phyloP scores from a whole-genome alignment of 2,329 filamentous ascomycete genomes.

The Cephalotrichum gorgonifer region DNA sequence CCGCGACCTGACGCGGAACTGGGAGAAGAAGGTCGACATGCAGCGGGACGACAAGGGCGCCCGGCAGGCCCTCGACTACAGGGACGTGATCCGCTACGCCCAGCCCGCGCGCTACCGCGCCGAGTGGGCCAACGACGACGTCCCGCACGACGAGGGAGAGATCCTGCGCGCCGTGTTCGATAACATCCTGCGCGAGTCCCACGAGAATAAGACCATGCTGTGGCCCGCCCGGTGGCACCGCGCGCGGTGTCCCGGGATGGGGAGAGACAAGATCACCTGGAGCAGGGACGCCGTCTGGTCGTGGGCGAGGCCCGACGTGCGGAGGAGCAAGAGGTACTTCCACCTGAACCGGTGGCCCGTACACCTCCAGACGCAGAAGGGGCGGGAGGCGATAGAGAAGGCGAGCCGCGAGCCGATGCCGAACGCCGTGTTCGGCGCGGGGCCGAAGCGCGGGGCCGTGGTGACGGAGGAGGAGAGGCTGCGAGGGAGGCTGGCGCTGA shows the following conservation, averaged over 20 bases:
- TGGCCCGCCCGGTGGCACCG: constrained; percentile 23
- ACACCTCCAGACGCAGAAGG: constrained; percentile 21
- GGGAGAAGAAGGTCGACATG: constrained; percentile 6
- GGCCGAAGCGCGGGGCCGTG: not conserved
- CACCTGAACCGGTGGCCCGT: constrained; percentile 37
- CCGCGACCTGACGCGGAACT: constrained; percentile 5
- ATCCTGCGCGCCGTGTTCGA: constrained; percentile 18
- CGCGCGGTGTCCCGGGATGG: not conserved
- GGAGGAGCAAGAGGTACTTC: constrained; percentile 25
- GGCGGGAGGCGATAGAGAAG: constrained; percentile 16
- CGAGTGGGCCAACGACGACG: constrained; percentile 5
- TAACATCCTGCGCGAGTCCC: constrained; percentile 31
- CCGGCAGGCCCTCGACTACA: constrained; percentile 9
- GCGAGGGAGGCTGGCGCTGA: not conserved
- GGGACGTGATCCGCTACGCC: constrained; percentile 20
- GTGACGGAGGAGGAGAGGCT: not conserved
- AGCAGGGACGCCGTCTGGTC: constrained; percentile 17
- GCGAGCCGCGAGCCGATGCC: not conserved
- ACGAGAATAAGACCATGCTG: constrained; percentile 29
- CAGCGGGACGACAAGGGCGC: constrained; percentile 10
- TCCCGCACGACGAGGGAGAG: constrained; percentile 4
- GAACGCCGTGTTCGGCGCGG: not conserved
- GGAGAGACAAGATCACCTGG: not conserved
- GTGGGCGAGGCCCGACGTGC: constrained; percentile 18
- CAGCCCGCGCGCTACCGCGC: constrained; percentile 15